A percentile compares a stretch with the other conserved stretches of the same genome.
Conservation (phyloP, 2,329 filamentous ascomycete genomes). For the Diaporthe ampelina region DNA sequence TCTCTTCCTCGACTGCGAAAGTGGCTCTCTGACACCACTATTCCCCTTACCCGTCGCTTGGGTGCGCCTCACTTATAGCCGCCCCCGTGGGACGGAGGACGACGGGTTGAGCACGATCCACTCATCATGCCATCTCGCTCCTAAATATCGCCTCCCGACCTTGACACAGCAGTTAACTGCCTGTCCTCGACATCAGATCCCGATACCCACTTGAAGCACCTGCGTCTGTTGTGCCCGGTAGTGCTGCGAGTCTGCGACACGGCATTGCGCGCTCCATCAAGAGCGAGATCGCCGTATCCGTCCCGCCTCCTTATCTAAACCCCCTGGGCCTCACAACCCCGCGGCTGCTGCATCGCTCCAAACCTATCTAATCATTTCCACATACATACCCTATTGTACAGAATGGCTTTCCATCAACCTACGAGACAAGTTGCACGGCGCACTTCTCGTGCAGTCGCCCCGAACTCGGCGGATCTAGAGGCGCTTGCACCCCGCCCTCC, state of each 20-base stretch:
- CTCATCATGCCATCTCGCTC: conserved; percentile 37
- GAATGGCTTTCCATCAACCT: conserved; percentile 74
- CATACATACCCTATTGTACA: background rate
- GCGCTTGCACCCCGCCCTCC: conserved; percentile 46
- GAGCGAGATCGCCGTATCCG: conserved; percentile 22
- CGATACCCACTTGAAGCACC: conserved; percentile 20
- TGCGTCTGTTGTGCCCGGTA: conserved; percentile 19
- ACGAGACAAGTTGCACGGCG: conserved; percentile 67
- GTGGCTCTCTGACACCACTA: conserved; percentile 22
- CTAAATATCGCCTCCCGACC: conserved; percentile 31
- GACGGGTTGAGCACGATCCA: conserved; percentile 18
- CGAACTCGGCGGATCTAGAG: conserved; percentile 56
- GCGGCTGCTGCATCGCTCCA: conserved; percentile 6
- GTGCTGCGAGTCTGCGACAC: conserved; percentile 28
- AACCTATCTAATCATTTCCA: background rate
- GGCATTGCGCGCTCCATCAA: conserved; percentile 3
- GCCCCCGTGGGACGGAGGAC: conserved; percentile 18
- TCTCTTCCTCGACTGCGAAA: conserved; percentile 10
- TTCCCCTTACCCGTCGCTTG: conserved; percentile 1
- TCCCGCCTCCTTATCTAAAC: conserved; percentile 38
- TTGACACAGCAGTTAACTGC: conserved; percentile 33
- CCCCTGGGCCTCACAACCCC: conserved; percentile 14
- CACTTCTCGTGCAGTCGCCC: conserved; percentile 54
- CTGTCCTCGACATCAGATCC: conserved; percentile 22
- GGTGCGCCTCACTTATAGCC: conserved; percentile 26